Percentiles rank a stretch among this genome's conserved stretches.
Evolutionary conservation across 1,139 yeast genomes (phyloP).

Genomic region (Nadsonia commutata): DNA sequence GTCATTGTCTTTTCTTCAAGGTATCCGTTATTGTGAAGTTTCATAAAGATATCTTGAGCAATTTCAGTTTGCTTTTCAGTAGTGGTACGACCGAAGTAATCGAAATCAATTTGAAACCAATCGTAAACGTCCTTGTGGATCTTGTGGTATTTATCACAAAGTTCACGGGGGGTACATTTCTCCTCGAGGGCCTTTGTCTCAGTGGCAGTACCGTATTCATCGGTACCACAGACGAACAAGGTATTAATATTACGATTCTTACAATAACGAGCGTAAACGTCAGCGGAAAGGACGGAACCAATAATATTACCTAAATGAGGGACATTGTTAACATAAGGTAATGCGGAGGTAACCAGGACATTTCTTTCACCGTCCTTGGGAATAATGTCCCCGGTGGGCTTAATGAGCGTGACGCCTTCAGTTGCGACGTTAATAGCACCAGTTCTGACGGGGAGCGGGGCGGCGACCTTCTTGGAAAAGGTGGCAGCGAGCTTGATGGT

Average conservation of each 20-base stretch:
- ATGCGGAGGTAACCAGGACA: conserved; percentile 82
- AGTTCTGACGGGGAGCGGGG: conserved; percentile 35
- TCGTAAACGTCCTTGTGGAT: conserved; percentile 83
- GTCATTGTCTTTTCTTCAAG: conserved; percentile 78
- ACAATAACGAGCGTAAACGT: conserved; percentile 80
- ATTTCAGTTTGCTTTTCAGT: conserved; percentile 85
- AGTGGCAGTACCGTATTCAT: conserved; percentile 98
- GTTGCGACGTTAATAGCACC: conserved; percentile 32
- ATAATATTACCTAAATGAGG: conserved; percentile 96
- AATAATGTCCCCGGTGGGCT: conserved; percentile 20
- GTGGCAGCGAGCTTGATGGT: conserved; percentile 6
- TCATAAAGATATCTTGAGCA: conserved; percentile 81
- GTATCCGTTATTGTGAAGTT: conserved; percentile 56
- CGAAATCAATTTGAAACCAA: conserved; percentile 94
- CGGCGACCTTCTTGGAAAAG: conserved; percentile 8
- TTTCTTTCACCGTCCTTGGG: conserved; percentile 66
- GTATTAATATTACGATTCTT: conserved; percentile 83
- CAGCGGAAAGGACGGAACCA: conserved; percentile 91
- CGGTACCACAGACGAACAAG: conserved; percentile 87
- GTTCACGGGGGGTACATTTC: conserved; percentile 67
- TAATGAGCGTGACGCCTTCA: conserved; percentile 23
- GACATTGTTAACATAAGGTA: conserved; percentile 94
- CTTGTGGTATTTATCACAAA: conserved; percentile 80
- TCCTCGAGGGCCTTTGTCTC: conserved; percentile 97
- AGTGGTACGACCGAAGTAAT: conserved; percentile 91